Evolutionary conservation across 2,329 filamentous ascomycete species (phyloP), one percentile per base, ranked within the genome.

Genomic region (Botrytis fabae): DNA sequence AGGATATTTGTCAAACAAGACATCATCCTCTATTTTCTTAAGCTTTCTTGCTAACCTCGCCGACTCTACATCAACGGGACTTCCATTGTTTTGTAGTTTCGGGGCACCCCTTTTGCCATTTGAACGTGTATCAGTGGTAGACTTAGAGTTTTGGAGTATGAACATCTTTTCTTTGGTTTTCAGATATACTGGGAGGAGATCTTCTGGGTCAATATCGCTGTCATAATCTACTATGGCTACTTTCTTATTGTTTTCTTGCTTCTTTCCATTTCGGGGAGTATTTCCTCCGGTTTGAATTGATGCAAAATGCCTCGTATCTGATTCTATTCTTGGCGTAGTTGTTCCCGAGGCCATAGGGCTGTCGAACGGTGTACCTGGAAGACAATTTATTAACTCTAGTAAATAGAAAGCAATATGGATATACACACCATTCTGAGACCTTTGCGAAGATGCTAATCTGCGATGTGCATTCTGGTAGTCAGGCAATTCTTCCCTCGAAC

Each of bases 121-220:
- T 64, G 68, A 63, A 32, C 75, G 75, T 40, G 46, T 22, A 75
- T 80, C 74, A 85, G 83, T 75, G 86, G 86, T 71, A 84, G 81
- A 32, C 69, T 74, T 75, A 12, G 86, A 84, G 32, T 89, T 86
- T 75, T 91, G 87, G 25, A 91, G 81, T 63, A 86, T 85, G 81
- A 90, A 92, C n/a, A 91, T 84, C 75, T 85, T 91, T 70, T 87
- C 84, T 81, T 94, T 95, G 28, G 93, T 88, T 25, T 91, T 89
- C 32, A 99, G 78, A 82, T 95, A 98, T 74, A 90, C 88, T 1
- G 93, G 90, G 40, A 95, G 85, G 73, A 95, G 84, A 59, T 92
- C 88, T 75, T 95, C 92, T 2, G 92, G 92, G 75, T 94, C 91
- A 77, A 94, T 88, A 74, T 93, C 91, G 78, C 88, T 89, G 79